Base-by-base conservation (phyloP, 257 asterid genomes). In the Hygrophila difformis region DNA sequence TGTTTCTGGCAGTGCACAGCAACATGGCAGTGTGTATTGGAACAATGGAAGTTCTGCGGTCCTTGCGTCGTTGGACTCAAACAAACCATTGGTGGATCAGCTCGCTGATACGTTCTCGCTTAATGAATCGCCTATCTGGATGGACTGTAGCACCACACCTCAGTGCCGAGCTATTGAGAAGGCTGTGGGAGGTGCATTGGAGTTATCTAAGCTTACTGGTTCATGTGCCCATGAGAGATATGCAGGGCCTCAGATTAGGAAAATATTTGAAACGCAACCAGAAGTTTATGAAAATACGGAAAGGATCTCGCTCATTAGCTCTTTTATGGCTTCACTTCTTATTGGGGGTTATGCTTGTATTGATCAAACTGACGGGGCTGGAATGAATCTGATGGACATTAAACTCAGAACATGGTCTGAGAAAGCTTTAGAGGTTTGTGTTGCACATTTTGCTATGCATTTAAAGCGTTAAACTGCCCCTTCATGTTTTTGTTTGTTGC, bases 21-120 rank as follows among this genome's bases (percentile, higher is more conserved):
- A 85, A 45, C 98, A 89, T 44, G 98, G 98, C 33, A 91, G 98
- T 58, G 98, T 91, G 38, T 91, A 73, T 24, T 91, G 98, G 96
- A 91, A 82, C 51, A 82, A n/a, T 5, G 92, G 93, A 5, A 76
- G 93, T 68, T 60, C 60, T 0, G 12, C 37, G 20, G 12, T 59
- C 8, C 51, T 91, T 22, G 70, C 84, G 0, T 82, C 88, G 0
- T 39, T 89, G 63, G 84, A 85, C 44, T 50, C 92, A 0, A 63
- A 59, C 36, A 73, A 63, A 35, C 40, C 56, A 10, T 47, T 85
- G 73, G 28, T 57, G 4, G 82, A 80, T 48, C 98, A 91, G 18
- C 77, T 89, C 11, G 47, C 69, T 13, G 74, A 71, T 42, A 86
- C 79, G 1, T 82, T 89, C 72, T 89, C 98, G 0, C 61, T 71